Conservation (phyloP, 2,329 filamentous ascomycete species). For the Metarhizium rileyi region DNA sequence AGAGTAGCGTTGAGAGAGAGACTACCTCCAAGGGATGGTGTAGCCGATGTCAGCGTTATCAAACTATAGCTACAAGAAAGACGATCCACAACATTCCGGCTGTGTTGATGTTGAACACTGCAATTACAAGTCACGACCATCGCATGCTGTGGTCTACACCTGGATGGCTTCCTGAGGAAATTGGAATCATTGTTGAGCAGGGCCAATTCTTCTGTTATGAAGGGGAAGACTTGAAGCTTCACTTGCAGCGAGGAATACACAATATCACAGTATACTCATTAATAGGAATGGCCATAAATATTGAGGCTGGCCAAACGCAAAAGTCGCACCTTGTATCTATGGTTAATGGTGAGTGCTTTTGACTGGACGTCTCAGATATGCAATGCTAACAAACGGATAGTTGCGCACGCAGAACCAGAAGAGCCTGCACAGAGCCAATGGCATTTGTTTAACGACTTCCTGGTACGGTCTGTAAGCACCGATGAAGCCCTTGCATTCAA, state of each 20-base stretch:
- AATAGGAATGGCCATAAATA: constrained; percentile 80
- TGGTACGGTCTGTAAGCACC: constrained; percentile 69
- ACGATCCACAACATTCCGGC: constrained; percentile 72
- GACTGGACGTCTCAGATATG: not conserved
- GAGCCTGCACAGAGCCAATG: constrained; percentile 59
- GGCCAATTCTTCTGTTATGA: constrained; percentile 95
- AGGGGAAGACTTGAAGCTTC: constrained; percentile 75
- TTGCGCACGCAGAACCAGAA: constrained; percentile 54
- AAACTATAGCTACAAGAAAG: constrained; percentile 76
- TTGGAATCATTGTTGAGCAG: constrained; percentile 81
- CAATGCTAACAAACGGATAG: constrained; percentile 25
- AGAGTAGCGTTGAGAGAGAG: constrained; percentile 82
- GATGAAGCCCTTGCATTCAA: constrained; percentile 87
- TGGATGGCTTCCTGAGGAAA: constrained; percentile 87
- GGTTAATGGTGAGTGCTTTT: constrained; percentile 57
- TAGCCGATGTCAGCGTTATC: constrained; percentile 80
- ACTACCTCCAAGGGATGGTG: constrained; percentile 90
- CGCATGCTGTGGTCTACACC: constrained; percentile 79
- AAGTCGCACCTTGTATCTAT: constrained; percentile 87
- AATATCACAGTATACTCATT: constrained; percentile 85
- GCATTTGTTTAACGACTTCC: constrained; percentile 97
- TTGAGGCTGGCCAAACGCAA: constrained; percentile 75
- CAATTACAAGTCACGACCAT: constrained; percentile 61
- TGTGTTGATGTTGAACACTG: constrained; percentile 83
- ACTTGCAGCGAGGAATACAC: constrained; percentile 68